phyloP scores from a whole-genome alignment of 164 flowering plant genomes.

The Vitis amurensis region DNA sequence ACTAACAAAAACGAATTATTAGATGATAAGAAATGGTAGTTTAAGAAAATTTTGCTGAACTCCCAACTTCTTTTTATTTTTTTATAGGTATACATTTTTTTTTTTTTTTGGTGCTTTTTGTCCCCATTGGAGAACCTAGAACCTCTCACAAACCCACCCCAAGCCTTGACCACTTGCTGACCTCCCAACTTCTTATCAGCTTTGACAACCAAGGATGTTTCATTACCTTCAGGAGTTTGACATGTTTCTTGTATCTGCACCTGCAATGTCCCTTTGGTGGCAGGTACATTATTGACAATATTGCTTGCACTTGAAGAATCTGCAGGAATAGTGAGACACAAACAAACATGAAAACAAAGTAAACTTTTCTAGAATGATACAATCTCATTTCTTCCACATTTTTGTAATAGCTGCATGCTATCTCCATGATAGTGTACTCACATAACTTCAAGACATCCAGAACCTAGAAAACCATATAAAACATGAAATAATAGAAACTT shows the following conservation, averaged over 20 bases:
- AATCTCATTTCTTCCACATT: too few relatives aligned
- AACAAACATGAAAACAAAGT: background rate
- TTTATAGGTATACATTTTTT: too few relatives aligned
- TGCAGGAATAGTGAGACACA: background rate
- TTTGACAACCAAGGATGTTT: background rate
- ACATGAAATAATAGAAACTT: too few relatives aligned
- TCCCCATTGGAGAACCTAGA: too few relatives aligned
- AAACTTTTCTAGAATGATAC: background rate
- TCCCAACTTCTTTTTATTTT: background rate
- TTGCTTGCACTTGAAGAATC: slow-evolving; percentile 4
- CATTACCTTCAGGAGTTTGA: slow-evolving; percentile 5
- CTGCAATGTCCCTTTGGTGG: background rate
- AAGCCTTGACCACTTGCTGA: too few relatives aligned
- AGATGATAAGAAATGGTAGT: background rate
- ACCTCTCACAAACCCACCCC: too few relatives aligned
- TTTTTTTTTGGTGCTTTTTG: too few relatives aligned
- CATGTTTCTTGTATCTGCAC: background rate
- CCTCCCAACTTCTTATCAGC: background rate
- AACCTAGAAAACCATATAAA: background rate
- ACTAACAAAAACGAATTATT: too few relatives aligned
- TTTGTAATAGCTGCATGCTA: too few relatives aligned
- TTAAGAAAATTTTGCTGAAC: slow-evolving; percentile 5
- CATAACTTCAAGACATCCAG: background rate
- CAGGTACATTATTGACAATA: background rate
- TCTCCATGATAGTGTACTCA: background rate